Evolutionary conservation across 306 rosid genomes (phyloP).

Genomic region (Vachellia collinsii): DNA sequence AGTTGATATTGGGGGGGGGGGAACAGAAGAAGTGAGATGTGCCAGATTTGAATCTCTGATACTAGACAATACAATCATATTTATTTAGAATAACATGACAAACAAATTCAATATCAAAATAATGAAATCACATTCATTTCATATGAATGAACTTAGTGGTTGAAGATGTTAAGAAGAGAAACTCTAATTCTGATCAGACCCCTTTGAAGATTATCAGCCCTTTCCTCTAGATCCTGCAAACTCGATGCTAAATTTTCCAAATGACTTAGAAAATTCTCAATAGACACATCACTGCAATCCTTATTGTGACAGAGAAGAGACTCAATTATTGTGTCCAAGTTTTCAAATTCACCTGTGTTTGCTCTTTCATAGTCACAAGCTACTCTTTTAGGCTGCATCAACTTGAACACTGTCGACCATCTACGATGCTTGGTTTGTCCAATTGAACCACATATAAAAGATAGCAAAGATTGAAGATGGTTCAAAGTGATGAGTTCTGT

Average conservation of each 20-base stretch:
- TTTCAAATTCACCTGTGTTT: constrained; percentile 29
- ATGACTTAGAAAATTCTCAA: constrained; percentile 13
- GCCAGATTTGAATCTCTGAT: neutral
- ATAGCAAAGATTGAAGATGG: constrained; percentile 25
- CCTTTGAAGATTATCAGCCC: constrained; percentile 22
- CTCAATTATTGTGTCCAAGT: constrained; percentile 22
- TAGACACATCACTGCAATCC: neutral
- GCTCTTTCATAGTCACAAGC: constrained; percentile 12
- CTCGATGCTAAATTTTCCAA: constrained; percentile 27
- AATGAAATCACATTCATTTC: neutral
- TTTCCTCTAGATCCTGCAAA: constrained; percentile 27
- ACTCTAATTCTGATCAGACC: constrained; percentile 22
- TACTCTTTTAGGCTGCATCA: constrained; percentile 27
- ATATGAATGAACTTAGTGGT: constrained; percentile 8
- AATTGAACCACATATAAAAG: neutral
- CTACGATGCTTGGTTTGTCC: constrained; percentile 18
- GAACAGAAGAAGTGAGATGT: neutral
- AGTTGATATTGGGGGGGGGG: neutral
- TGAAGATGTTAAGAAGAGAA: constrained; percentile 31
- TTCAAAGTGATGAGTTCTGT: constrained; percentile 11
- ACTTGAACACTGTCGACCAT: constrained; percentile 32
- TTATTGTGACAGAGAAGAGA: constrained; percentile 25
- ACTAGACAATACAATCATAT: neutral
- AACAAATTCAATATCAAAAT: neutral
- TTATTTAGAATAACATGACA: neutral